Evolutionary conservation across 208 protist genomes (phyloP).

Genomic region (Crithidia expoeki): DNA sequence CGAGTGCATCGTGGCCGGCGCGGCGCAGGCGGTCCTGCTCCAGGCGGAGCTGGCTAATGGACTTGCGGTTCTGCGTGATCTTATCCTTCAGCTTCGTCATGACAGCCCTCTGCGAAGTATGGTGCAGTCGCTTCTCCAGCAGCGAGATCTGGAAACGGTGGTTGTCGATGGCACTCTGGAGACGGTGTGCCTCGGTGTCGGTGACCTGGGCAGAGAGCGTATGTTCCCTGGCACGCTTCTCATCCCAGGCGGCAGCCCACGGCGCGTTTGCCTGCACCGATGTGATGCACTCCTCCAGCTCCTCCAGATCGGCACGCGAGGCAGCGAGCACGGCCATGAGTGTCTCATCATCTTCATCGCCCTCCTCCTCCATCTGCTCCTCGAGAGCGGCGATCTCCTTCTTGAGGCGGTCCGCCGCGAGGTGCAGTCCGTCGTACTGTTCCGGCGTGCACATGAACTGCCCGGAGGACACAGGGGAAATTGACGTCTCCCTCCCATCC

Average conservation of each 20-base stretch:
- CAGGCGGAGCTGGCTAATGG: slow-evolving; percentile 79
- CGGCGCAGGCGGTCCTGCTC: slow-evolving; percentile 87
- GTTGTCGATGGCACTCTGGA: slow-evolving; percentile 72
- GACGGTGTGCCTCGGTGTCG: slow-evolving; percentile 38
- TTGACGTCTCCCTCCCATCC: slow-evolving; percentile 2
- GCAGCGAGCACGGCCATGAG: slow-evolving; percentile 92
- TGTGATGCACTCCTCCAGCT: slow-evolving; percentile 86
- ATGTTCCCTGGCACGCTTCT: slow-evolving; percentile 50
- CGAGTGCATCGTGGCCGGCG: slow-evolving; percentile 60
- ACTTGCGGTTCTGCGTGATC: slow-evolving; percentile 68
- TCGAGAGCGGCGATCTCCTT: slow-evolving; percentile 83
- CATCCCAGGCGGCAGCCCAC: slow-evolving; percentile 75
- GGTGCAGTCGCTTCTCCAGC: slow-evolving; percentile 85
- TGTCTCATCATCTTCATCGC: slow-evolving; percentile 91
- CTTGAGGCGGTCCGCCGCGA: slow-evolving; percentile 79
- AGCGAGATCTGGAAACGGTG: slow-evolving; percentile 81
- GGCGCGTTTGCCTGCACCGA: slow-evolving; percentile 70
- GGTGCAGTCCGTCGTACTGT: slow-evolving; percentile 90
- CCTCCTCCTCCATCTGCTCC: slow-evolving; percentile 84
- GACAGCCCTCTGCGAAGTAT: slow-evolving; percentile 67
- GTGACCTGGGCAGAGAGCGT: slow-evolving; percentile 26
- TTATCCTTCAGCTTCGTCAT: slow-evolving; percentile 78
- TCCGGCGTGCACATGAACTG: slow-evolving; percentile 86
- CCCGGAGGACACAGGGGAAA: slow-evolving; percentile 14
- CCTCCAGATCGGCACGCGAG: slow-evolving; percentile 85